Base-by-base conservation (phyloP, 2,329 filamentous ascomycete genomes). In the Thelonectria rubi region DNA sequence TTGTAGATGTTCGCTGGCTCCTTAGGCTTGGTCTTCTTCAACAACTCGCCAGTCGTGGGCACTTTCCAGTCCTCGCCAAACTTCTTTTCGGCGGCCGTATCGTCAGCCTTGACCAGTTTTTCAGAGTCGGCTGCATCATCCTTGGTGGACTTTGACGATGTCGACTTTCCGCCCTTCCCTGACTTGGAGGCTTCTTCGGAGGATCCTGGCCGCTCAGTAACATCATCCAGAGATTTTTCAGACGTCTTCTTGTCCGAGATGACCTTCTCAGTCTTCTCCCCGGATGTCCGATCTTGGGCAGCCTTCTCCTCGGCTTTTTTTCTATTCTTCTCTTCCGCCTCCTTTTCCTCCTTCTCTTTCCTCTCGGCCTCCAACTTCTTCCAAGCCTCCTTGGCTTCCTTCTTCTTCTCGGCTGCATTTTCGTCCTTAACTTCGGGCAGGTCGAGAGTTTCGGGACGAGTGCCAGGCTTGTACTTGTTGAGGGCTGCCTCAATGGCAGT, bases 381-480 rank as follows among this genome's bases (percentile, higher is more conserved):
- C 30, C 79, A 80, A 21, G 79, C 74, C 17, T 61, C 62, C 54
- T 58, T 63, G 32, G 47, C 68, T 7, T 47, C 40, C 15, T 62
- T 65, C 55, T 70, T 71, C 49, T 69, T 64, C 51, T 65, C 60
- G 2, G 50, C 43, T 1, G 45, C 37, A 20, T 60, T 18, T 24
- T 62, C 55, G 24, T 60, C 43, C 34, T 46, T 52, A 5, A 18
- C 47, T 18, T 63, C 54, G 10, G 66, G 55, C 10, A 64, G 43
- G n/a, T 69, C 57, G 11, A 92, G 76, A 37, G 82, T 82, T 67
- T 83, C 82, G 21, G 92, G 91, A 63, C 95, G 86, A 42, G 91
- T 92, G 6, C 93, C 93, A 32, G 95, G 94, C 69, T 89, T 90
- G 59, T 91, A 89, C 14, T 86, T 82, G 76, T 97, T 93, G 42